phyloP scores from a whole-genome alignment of 108 stramenopile species.

The Cyclotella baltica region DNA sequence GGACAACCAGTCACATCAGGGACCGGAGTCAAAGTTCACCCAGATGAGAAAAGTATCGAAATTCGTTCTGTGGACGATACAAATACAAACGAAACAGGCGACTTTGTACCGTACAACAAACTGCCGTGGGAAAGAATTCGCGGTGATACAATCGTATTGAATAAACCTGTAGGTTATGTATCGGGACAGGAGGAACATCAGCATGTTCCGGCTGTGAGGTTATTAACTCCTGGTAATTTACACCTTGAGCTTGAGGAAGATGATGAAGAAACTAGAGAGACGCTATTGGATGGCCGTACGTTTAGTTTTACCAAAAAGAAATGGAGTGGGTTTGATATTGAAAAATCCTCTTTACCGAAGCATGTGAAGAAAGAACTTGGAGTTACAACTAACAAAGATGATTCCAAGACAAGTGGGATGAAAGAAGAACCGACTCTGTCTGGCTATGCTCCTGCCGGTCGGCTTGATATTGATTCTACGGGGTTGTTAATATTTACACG shows the following conservation, averaged over 20 bases:
- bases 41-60: constrained; percentile 34
- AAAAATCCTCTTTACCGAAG: constrained; percentile 2
- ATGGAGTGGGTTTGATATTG: constrained; percentile 10
- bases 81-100: neutral
- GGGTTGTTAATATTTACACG: constrained; percentile 80
- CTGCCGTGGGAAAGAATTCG: constrained; percentile 37
- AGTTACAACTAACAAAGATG: neutral
- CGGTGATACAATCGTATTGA: constrained; percentile 67
- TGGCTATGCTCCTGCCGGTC: constrained; percentile 76
- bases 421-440: constrained; percentile 29
- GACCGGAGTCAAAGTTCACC: constrained; percentile 59
- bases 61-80: constrained; percentile 21
- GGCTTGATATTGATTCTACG: constrained; percentile 76
- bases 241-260: constrained; percentile 22
- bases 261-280: constrained; percentile 8
- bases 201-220: constrained; percentile 62
- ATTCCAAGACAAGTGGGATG: neutral
- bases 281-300: constrained; percentile 1
- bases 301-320: constrained; percentile 39
- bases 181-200: constrained; percentile 75
- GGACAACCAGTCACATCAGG: constrained; percentile 49
- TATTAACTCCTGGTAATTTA: constrained; percentile 54
- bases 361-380: neutral
- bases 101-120: constrained; percentile 35
- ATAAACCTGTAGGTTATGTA: constrained; percentile 87